Evolutionary conservation across 306 rosid species (phyloP), one percentile per base, ranked within the genome.

Genomic region (Biancaea sappan): DNA sequence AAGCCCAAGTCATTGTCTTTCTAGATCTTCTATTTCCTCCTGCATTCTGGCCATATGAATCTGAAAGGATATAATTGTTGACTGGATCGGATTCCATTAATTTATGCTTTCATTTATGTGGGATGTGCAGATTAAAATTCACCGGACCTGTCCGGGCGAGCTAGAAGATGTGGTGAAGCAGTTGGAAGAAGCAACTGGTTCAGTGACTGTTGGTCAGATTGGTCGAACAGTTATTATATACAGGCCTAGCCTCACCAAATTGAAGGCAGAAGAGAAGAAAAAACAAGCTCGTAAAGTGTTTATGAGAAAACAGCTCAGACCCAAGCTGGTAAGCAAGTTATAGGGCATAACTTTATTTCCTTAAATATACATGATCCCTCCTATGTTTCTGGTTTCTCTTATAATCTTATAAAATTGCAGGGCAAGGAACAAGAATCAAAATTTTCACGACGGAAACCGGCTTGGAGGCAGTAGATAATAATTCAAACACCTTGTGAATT

Each of bases 231-330:
- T 90, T 60, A 88, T 89, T 48, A 70, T 94, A 63, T 94, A 88
- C 77, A 74, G 88, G 81, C 98, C 98, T 31, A 94, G 98, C 81
- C 81, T 88, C 67, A 57, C 92, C 70, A 91, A 90, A 86, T 44
- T 88, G 90, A 88, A 94, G 83, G 96, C 87, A 7, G 97, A 89
- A 86, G 94, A 91, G 85, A 87, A 94, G 86, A 94, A 75, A 85
- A 83, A 71, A 69, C 75, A 82, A 76, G 73, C 60, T 46, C 85
- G 80, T 44, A 80, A 84, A 71, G 75, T 80, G 63, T 74, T 79
- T 62, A 46, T 58, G 51, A 84, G 82, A 72, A 86, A 66, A 71
- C 91, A 82, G 69, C 53, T 24, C 6, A 80, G 69, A 56, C 56
- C 76, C 54, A 74, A 81, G 52, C 80, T 37, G 74, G 87, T 83